These are phyloP conservation scores for Ophiocordyceps robertsii DNA, from an alignment of 2,329 filamentous ascomycete genomes.

Conservation along the genomic window DNA sequence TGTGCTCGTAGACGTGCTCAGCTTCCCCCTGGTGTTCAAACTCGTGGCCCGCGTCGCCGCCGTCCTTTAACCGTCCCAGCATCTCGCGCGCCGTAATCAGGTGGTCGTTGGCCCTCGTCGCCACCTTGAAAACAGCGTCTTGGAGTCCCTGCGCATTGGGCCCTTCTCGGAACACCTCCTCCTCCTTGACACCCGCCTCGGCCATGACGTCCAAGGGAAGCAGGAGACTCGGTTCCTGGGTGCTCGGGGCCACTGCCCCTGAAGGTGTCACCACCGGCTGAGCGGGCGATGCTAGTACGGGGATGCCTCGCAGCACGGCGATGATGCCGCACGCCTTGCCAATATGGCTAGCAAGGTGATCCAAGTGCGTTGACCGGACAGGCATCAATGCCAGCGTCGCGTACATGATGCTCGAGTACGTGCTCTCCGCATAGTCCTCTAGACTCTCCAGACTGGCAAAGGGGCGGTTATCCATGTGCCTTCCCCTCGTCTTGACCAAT, in stretches of 20 bases:
- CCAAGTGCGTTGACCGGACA: conserved; percentile 68
- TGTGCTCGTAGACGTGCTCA: conserved; percentile 37
- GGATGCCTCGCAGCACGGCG: conserved; percentile 74
- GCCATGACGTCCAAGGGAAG: conserved; percentile 87
- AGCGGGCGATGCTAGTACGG: conserved; percentile 66
- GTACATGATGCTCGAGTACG: conserved; percentile 87
- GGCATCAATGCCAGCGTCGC: conserved; percentile 69
- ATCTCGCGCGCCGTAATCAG: conserved; percentile 88
- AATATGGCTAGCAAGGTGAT: conserved; percentile 89
- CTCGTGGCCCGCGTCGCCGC: conserved; percentile 65
- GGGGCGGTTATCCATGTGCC: conserved; percentile 70
- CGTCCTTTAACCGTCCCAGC: conserved; percentile 64
- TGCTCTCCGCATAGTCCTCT: conserved; percentile 86
- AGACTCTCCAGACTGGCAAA: conserved; percentile 60
- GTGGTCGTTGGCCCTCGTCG: conserved; percentile 89
- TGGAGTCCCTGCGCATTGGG: conserved; percentile 66
- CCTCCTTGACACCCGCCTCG: conserved; percentile 65
- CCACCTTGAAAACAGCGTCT: conserved; percentile 84
- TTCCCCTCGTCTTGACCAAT: conserved; percentile 69
- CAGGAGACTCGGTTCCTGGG: conserved; percentile 45
- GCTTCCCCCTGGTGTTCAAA: conserved; percentile 79
- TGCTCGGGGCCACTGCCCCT: conserved; percentile 22
- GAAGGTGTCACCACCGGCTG: conserved; percentile 30
- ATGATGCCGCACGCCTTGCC: conserved; percentile 87
- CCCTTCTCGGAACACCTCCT: conserved; percentile 75